Conservation (phyloP, 2,329 filamentous ascomycete species). For the Knoxdaviesia proteae region DNA sequence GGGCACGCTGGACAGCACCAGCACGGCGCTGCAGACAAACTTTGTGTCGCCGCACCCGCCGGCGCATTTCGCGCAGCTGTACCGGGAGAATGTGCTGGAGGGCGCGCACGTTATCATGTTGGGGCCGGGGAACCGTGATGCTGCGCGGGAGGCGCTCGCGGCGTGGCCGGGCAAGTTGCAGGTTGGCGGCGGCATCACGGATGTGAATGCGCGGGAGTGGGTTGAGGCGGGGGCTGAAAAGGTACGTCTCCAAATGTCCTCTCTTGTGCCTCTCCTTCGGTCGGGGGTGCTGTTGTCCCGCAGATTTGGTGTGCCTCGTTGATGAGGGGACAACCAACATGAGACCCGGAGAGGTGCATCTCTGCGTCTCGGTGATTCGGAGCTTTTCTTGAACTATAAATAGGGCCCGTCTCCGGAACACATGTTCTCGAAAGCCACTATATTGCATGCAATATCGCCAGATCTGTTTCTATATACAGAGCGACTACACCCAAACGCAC, state of each 20-base stretch:
- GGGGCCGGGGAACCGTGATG: slow-evolving; percentile 65
- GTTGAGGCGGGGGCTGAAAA: slow-evolving; percentile 74
- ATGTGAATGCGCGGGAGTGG: slow-evolving; percentile 69
- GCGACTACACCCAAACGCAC: too few species aligned
- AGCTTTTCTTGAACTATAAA: too few species aligned
- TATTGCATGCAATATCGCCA: too few species aligned
- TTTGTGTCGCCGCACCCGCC: slow-evolving; percentile 73
- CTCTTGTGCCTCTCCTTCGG: neutral
- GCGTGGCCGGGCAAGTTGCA: slow-evolving; percentile 70
- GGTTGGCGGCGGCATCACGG: slow-evolving; percentile 82
- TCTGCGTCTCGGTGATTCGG: too few species aligned
- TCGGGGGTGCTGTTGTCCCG: too few species aligned
- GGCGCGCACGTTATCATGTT: slow-evolving; percentile 96
- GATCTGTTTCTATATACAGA: too few species aligned
- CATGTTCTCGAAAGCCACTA: too few species aligned
- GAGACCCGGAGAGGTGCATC: too few species aligned
- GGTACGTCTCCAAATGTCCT: slow-evolving; percentile 28
- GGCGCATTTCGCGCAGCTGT: slow-evolving; percentile 61
- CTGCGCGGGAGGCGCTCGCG: slow-evolving; percentile 53
- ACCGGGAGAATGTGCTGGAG: slow-evolving; percentile 49
- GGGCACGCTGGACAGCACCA: slow-evolving; percentile 58
- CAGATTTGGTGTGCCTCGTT: too few species aligned
- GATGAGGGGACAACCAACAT: too few species aligned
- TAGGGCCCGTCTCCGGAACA: too few species aligned
- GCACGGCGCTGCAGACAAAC: slow-evolving; percentile 62